Evolutionary conservation across 805 yeast species (phyloP), one percentile per base, ranked within the genome.

Genomic region (Wickerhamomyces ciferrii): DNA sequence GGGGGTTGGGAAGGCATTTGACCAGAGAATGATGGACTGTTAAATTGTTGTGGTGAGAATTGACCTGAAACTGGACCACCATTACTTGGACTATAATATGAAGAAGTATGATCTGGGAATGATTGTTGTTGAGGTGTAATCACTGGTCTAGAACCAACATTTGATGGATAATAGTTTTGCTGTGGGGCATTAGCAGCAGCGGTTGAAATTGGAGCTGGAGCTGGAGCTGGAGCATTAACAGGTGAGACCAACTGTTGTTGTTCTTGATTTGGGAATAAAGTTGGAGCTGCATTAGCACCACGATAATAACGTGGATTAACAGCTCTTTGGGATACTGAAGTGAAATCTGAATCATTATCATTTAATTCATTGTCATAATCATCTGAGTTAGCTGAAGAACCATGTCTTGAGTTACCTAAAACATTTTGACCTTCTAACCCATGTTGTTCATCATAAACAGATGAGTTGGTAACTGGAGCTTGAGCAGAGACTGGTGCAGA

Each of bases 311-410:
- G 65, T 17, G 85, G 87, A 56, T 85, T 85, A 15, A 80, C 73
- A 24, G 83, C 90, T 60, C 92, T 71, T 63, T 85, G 92, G 8
- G 91, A 83, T 2, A 86, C 87, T 44, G 89, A 81, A 1, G 94
- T 85, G 63, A 86, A 83, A 56, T 83, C 84, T 1, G 92, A 84
- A 41, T 72, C 64, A 20, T 59, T 58, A 40, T 60, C 65, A 13
- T 53, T 51, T 18, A 56, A 48, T 9, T 53, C 56, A 39, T 50
- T 48, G 19, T 55, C 60, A 17, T 23, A 35, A 17, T 46, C 51
- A 14, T 55, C 52, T n/a, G 46, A 32, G 17, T 43, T 39, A 14
- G 38, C 39, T 20, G 53, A 45, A 13, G 37, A 43, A 20, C 34
- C 44, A n/a, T 44, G 48, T 9, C 44, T 36, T 17, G 49, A 46